Base-by-base conservation (phyloP, 1,284 basidiomycete genomes). In the Melampsora occidentalis region DNA sequence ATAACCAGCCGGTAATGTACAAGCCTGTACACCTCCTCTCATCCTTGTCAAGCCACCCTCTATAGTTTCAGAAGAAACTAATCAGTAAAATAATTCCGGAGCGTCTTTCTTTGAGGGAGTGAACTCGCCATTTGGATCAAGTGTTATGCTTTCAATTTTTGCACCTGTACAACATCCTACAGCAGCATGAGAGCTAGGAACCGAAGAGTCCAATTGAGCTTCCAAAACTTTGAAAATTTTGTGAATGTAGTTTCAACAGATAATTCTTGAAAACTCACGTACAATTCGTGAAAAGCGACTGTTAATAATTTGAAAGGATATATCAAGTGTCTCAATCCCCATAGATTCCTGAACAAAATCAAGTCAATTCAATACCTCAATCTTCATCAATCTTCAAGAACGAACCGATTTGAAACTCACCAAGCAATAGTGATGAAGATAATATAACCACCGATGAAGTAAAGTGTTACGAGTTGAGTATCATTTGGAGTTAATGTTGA, bases 41-140 rank as follows among this genome's bases (percentile, higher is more conserved):
- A 98, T 97, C 39, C 88, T 86, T 0, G 96, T 98, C 14, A 90
- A 89, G 1, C 96, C 96, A 20, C 94, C 95, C 91, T 92, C 80
- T 65, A 20, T 62, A 46, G 33, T 49, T 22, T 57, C 1, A 64
- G 6, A 42, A 35, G 35, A 42, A 64, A 64, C 22, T 18, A 39
- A 61, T 35, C 42, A 78, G 80, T 31, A 64, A 86, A 88, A 81
- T 83, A 90, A 90, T n/a, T 59, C 18, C 7, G 16, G 22, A 22
- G 5, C 2, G 22, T 59, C 12, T n/a, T 22, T 16, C 3, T 4
- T 59, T 25, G 57, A 59, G 9, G 18, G 18, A 18, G 35, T 28
- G n/a, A 53, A 49, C 42, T 53, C 3, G 67, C 71, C 71, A 48
- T 75, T 75, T 4, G 48, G 57, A 25, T 65, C 48, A 64, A 94